phyloP scores from a whole-genome alignment of 2,329 filamentous ascomycete species.

The Neocatenulostroma microsporum region DNA sequence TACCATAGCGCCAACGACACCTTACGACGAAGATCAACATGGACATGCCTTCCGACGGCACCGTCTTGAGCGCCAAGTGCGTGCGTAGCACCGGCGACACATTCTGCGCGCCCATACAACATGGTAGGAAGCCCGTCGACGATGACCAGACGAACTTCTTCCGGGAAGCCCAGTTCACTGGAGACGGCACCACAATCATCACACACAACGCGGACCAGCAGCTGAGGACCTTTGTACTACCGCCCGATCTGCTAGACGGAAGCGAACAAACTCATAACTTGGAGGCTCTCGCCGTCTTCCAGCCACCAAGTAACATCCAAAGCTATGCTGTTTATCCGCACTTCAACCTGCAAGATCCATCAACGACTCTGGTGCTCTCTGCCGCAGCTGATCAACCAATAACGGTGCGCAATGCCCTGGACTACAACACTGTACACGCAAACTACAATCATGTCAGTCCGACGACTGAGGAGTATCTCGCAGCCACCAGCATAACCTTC shows the following conservation, averaged over 20 bases:
- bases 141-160: slow-evolving; percentile 31
- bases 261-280: slow-evolving; percentile 31
- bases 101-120: slow-evolving; percentile 10
- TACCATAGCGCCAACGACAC: slow-evolving; percentile 3
- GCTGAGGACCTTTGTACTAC: slow-evolving; percentile 49
- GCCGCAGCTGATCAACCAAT: slow-evolving; percentile 50
- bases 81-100: slow-evolving; percentile 19
- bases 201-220: slow-evolving; percentile 45
- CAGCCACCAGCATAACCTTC: slow-evolving; percentile 50
- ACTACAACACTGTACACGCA: slow-evolving; percentile 37
- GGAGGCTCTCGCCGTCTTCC: slow-evolving; percentile 39
- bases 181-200: slow-evolving; percentile 52
- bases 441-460: slow-evolving; percentile 49
- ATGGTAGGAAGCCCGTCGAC: not conserved
- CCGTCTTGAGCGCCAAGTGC: slow-evolving; percentile 12
- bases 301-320: slow-evolving; percentile 43
- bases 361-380: slow-evolving; percentile 45
- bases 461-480: slow-evolving; percentile 50
- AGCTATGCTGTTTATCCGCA: slow-evolving; percentile 48
- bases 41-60: slow-evolving; percentile 1
- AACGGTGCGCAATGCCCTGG: slow-evolving; percentile 48
- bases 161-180: slow-evolving; percentile 40
- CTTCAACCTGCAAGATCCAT: slow-evolving; percentile 46
- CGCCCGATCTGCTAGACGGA: slow-evolving; percentile 41
- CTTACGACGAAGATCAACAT: slow-evolving; percentile 3